phyloP scores from a whole-genome alignment of 495 filamentous ascomycete species.

The Letharia lupina region DNA sequence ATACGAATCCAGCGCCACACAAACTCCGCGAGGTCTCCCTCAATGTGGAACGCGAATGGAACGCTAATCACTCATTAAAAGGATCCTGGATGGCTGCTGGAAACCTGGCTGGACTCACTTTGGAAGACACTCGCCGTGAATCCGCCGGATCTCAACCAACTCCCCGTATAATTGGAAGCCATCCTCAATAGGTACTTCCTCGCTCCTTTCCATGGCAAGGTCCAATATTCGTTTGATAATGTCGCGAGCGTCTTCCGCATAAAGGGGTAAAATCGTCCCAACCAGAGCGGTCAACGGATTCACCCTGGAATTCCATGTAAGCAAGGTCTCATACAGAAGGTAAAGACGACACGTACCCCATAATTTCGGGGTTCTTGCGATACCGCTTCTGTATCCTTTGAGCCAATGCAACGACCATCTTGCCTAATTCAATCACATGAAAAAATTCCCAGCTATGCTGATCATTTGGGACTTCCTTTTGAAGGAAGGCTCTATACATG shows the following conservation, averaged over 20 bases:
- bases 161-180: slow-evolving; percentile 91
- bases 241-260: slow-evolving; percentile 77
- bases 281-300: slow-evolving; percentile 76
- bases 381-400: slow-evolving; percentile 89
- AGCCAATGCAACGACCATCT: slow-evolving; percentile 70
- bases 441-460: slow-evolving; percentile 75
- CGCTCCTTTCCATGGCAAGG: slow-evolving; percentile 52
- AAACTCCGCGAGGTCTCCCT: slow-evolving; percentile 77
- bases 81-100: not conserved
- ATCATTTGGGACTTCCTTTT: slow-evolving; percentile 62
- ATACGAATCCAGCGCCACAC: slow-evolving; percentile 90
- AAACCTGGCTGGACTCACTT: slow-evolving; percentile 31
- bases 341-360: slow-evolving; percentile 49
- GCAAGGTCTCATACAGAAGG: slow-evolving; percentile 8
- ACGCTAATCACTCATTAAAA: slow-evolving; percentile 26
- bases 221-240: slow-evolving; percentile 73
- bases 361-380: slow-evolving; percentile 74
- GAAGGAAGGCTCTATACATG: slow-evolving; percentile 64
- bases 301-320: slow-evolving; percentile 35
- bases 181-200: slow-evolving; percentile 77
- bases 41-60: slow-evolving; percentile 75
- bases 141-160: slow-evolving; percentile 69
- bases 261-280: slow-evolving; percentile 75
- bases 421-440: slow-evolving; percentile 79
- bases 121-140: slow-evolving; percentile 65